Evolutionary conservation across 345 rosid genomes (phyloP), one percentile per base, ranked within the genome.

Genomic region (Aethionema arabicum): DNA sequence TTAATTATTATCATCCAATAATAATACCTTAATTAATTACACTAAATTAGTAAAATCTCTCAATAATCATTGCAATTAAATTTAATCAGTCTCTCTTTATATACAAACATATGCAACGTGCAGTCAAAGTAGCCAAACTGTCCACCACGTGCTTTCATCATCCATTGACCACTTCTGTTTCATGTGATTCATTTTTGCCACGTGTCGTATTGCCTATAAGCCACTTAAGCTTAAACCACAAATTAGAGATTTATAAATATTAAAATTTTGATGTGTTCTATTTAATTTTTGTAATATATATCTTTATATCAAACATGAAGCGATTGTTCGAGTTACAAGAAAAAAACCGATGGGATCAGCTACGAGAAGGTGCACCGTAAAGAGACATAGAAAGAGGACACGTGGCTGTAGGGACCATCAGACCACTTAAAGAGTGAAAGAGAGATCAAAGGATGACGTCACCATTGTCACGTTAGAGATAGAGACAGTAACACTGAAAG

Each of bases 121-220:
- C 67, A 44, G 73, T 68, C 67, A 60, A 68, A 44, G 61, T 48
- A 68, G 55, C 31, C 60, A 0, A 48, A 66, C 60, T 60, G 67
- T 45, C 66, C 52, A 43, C 33, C 66, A 68, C 36, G 72, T 60
- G 61, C 66, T 53, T 38, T 13, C 7, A 52, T 36, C 33, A 52
- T 52, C 41, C 47, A 44, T 53, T 46, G 61, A 68, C 60, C 49
- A 21, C 27, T 21, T 21, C 27, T 21, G 27, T 21, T 21, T 21
- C 58, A 8, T 68, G 32, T 21, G 27, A 21, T 21, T 21, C 27
- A 21, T 57, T 50, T 57, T 32, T 12, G 52, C 50, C 42, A 10
- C 41, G 56, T 48, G 72, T 67, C 45, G 52, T 12, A 45, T 32
- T 59, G 10, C 8, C 67, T 52, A 32, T 12, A 45, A 4, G 30